Percentiles rank a stretch among this genome's conserved stretches.
phyloP scores from a whole-genome alignment of 169 alveolate genomes.

The Sarcocystis neurona region DNA sequence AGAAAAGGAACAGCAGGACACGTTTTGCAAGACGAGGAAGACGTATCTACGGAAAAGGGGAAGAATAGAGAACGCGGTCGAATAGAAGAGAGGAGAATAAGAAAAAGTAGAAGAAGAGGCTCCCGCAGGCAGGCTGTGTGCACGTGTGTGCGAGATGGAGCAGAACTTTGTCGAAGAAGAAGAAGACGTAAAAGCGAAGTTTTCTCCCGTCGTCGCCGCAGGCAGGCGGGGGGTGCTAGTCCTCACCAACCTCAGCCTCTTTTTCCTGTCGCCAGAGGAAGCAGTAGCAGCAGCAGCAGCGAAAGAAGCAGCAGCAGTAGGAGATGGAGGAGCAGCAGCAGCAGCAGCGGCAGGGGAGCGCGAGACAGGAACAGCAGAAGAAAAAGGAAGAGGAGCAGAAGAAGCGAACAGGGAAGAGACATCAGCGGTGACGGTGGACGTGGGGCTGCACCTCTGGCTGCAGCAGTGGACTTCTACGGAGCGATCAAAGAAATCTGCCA shows the following conservation, averaged over 20 bases:
- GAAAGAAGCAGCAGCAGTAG: slow-evolving; percentile 17
- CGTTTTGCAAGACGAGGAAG: not conserved
- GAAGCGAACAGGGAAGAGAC: not conserved
- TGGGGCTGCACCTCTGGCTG: slow-evolving; percentile 34
- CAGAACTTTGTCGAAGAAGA: not conserved
- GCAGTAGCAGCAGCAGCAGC: slow-evolving; percentile 27
- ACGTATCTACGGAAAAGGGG: no score
- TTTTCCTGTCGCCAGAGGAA: slow-evolving; percentile 2
- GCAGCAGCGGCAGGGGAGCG: not conserved
- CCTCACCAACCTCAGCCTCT: slow-evolving; percentile 2
- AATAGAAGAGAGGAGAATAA: not conserved
- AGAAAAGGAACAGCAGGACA: not conserved
- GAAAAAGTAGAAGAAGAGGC: not conserved
- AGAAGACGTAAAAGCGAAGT: not conserved
- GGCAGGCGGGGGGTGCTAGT: slow-evolving; percentile 28
- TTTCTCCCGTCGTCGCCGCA: slow-evolving; percentile 18
- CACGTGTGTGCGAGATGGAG: not conserved
- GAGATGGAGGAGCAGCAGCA: slow-evolving; percentile 23
- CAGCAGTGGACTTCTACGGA: slow-evolving; percentile 56
- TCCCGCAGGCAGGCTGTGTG: not conserved
- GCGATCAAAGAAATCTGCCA: slow-evolving; percentile 52
- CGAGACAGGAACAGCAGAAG: not conserved
- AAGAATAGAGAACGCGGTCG: not conserved
- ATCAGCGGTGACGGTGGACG: no score
- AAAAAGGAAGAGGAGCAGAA: not conserved